These are phyloP conservation scores for Keithomyces neogunnii DNA, from an alignment of 2,329 filamentous ascomycete species.

Conservation along the genomic window DNA sequence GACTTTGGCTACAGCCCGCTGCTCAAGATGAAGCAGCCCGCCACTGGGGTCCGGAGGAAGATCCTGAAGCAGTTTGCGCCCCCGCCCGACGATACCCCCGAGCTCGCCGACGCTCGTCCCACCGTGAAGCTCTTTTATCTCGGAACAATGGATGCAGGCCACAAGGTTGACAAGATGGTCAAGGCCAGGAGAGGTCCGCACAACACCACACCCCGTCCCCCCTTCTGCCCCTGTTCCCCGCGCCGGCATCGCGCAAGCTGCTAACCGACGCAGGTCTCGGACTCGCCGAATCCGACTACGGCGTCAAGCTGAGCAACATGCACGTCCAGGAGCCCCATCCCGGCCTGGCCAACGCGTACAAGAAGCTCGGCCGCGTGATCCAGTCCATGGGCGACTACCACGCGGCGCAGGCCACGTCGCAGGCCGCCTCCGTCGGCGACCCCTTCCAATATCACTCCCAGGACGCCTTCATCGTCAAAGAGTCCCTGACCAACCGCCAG, in stretches of 20 bases:
- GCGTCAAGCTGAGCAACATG: slow-evolving; percentile 81
- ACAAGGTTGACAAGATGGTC: slow-evolving; percentile 91
- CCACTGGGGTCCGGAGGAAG: slow-evolving; percentile 89
- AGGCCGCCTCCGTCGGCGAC: slow-evolving; percentile 90
- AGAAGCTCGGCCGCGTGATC: slow-evolving; percentile 88
- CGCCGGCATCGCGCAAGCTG: slow-evolving; percentile 5
- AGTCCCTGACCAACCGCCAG: slow-evolving; percentile 94
- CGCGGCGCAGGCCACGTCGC: slow-evolving; percentile 90
- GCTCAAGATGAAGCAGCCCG: slow-evolving; percentile 90
- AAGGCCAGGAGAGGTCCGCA: slow-evolving; percentile 76
- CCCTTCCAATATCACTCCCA: slow-evolving; percentile 91
- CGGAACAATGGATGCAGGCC: slow-evolving; percentile 90
- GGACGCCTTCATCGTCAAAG: slow-evolving; percentile 96
- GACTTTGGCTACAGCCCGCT: slow-evolving; percentile 98
- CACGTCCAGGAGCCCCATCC: slow-evolving; percentile 83
- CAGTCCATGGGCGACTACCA: slow-evolving; percentile 93
- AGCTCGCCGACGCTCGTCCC: slow-evolving; percentile 81
- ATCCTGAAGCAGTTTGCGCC: slow-evolving; percentile 97
- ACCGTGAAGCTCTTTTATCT: slow-evolving; percentile 94
- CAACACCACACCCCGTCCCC: too few species aligned
- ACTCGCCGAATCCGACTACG: slow-evolving; percentile 86
- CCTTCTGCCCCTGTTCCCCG: not conserved
- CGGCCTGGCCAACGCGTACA: slow-evolving; percentile 82
- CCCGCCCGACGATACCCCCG: slow-evolving; percentile 92
- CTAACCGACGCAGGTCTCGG: slow-evolving; percentile 61